Evolutionary conservation across 495 filamentous ascomycete species (phyloP).

Genomic region (Gamarada debralockiae): DNA sequence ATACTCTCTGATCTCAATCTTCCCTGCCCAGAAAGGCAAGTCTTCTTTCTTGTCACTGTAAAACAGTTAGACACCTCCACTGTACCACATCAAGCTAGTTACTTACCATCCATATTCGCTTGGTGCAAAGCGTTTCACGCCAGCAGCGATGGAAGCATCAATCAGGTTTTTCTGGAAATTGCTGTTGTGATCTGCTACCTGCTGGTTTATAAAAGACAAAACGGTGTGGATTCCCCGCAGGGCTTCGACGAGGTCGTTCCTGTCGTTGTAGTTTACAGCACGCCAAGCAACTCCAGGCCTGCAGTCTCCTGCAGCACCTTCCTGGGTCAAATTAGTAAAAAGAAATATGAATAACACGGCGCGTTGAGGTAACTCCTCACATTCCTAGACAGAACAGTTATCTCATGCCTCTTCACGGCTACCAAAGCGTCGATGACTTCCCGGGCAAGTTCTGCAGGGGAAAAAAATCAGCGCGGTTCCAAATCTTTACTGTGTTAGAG

Average conservation of each 20-base stretch:
- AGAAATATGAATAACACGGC: not conserved
- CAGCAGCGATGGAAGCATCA: constrained; percentile 55
- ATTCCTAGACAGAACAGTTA: constrained; percentile 43
- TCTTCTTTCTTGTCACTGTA: not conserved
- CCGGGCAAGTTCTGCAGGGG: no score
- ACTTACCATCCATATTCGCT: constrained; percentile 53
- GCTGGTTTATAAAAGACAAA: constrained; percentile 47
- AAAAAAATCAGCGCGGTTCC: no score
- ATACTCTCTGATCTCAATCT: constrained; percentile 42
- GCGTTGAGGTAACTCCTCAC: constrained; percentile 23
- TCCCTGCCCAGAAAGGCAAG: constrained; percentile 48
- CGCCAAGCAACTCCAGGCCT: constrained; percentile 30
- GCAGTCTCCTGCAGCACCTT: constrained; percentile 14
- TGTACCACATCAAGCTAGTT: not conserved
- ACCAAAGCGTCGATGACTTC: no score
- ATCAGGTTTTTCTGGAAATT: constrained; percentile 37
- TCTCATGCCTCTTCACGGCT: constrained; percentile 49
- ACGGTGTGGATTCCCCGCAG: constrained; percentile 50
- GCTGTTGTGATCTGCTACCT: constrained; percentile 32
- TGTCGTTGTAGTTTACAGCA: constrained; percentile 42
- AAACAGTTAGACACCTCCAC: not conserved
- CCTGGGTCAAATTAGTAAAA: constrained; percentile 15
- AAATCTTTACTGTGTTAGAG: no score
- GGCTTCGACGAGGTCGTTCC: constrained; percentile 27
- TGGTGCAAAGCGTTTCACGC: constrained; percentile 60